Base-by-base conservation (phyloP, 345 rosid species). In the Rhodamnia argentea region DNA sequence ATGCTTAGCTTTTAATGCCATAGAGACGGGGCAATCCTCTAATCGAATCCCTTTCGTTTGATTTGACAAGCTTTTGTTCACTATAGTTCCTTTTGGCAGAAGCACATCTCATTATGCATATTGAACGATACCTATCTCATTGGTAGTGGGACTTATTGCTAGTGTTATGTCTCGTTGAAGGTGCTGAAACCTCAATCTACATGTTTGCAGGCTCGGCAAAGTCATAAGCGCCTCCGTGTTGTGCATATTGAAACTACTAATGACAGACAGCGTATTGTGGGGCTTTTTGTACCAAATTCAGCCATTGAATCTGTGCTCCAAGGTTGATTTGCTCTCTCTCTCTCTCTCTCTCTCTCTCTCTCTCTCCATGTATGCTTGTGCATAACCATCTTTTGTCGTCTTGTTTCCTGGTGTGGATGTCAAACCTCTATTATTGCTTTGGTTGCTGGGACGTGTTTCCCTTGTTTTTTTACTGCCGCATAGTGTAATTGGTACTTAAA, bases 281-380 rank as follows among this genome's bases (percentile, higher is more conserved):
- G 99, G 51, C 96, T 97, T 86, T 93, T 92, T 85, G 93, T 96
- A 86, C 99, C 99, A 26, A 97, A 94, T 90, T 96, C 96, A 32
- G 99, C 99, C 26, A 98, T 97, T 42, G 98, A 94, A 89, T 87
- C 94, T 27, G 99, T 97, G 44, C 95, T 97, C 74, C 95, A 96
- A 96, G 99, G 99, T 96, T 54, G 51, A 47, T 53, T 83, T 55
- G 85, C 90, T 88, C 89, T 47, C 86, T 78, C 83, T 82, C 86
- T 56, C 54, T 24, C 85, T 10, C 83, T 37, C 82, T 37, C 37
- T 52, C 53, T 18, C 58, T 0, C 44, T 13, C 22, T 1, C 58
- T 40, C 52, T 3, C 85, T 22, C 14, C 13, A 47, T 1, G 42
- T 50, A 14, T 86, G 75, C 75, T 62, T 60, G 40, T 62, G 42